Evolutionary conservation across 345 rosid genomes (phyloP), one percentile per base, ranked within the genome.

Genomic region (Durio zibethinus): DNA sequence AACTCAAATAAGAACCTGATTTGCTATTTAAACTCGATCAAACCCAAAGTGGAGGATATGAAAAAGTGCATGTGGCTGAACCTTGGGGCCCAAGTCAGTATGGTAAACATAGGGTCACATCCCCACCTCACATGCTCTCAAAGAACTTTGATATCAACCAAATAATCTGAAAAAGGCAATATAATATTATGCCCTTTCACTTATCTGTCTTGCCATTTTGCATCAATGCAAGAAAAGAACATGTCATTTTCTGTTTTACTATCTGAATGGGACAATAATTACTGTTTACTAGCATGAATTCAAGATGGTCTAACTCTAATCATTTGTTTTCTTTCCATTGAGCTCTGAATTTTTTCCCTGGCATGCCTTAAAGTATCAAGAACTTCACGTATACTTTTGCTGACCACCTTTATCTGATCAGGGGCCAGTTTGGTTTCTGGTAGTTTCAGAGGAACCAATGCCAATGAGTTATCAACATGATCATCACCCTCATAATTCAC

Each of bases 281-380:
- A 42, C 36, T 31, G 72, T 52, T 71, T 53, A 75, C 71, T 76
- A 12, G 75, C 25, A 63, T 43, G 80, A 31, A 73, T 60, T 82
- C 82, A 80, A 75, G 72, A 65, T 67, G 79, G 83, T 15, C 82
- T 80, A 48, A 72, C 85, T 68, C 84, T 86, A 81, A 82, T 87
- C 83, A 80, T 77, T 50, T 73, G 73, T 63, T 84, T 73, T 48
- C 87, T 82, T 47, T 80, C 86, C 85, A 87, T 72, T 71, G 80
- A 75, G 75, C 56, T 72, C 33, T 82, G 83, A 59, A 87, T 83
- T 70, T 64, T 80, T 52, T 85, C 84, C 78, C 85, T 85, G n/a
- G 82, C 86, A 42, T 72, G 82, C 76, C 80, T 85, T 66, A 90
- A 66, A 1, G 84, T 77, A 50, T 88, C 93, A 52, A 87, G 90